Conservation (phyloP, 2,329 filamentous ascomycete species). For the Phialocephala sp. region DNA sequence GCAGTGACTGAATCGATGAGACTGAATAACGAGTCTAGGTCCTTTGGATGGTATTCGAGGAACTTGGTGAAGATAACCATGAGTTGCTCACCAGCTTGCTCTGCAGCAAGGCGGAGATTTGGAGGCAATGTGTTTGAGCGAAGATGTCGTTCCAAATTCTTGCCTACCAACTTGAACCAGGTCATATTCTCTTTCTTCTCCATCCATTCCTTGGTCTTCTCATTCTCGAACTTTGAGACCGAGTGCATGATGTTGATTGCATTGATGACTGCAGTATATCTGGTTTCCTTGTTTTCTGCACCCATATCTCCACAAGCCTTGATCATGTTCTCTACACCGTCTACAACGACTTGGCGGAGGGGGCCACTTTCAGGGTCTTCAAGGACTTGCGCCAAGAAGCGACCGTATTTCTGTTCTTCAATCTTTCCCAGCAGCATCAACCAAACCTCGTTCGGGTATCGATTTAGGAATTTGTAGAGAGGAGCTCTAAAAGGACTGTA, state of each 20-base stretch:
- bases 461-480: constrained; percentile 90
- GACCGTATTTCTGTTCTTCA: constrained; percentile 84
- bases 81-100: constrained; percentile 87
- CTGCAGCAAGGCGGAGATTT: constrained; percentile 78
- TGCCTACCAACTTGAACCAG: constrained; percentile 71
- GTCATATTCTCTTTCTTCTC: constrained; percentile 65
- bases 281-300: constrained; percentile 71
- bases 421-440: constrained; percentile 77
- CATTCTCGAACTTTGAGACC: constrained; percentile 67
- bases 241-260: constrained; percentile 85
- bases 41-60: constrained; percentile 73
- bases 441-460: constrained; percentile 90
- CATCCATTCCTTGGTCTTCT: constrained; percentile 71
- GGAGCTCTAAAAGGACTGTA: constrained; percentile 91
- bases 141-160: constrained; percentile 78
- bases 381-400: constrained; percentile 89
- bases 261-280: constrained; percentile 76
- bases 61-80: constrained; percentile 86
- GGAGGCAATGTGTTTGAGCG: constrained; percentile 72
- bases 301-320: constrained; percentile 68
- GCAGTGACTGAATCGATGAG: constrained; percentile 84
- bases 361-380: constrained; percentile 74
- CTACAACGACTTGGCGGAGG: constrained; percentile 75
- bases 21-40: constrained; percentile 83
- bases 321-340: constrained; percentile 75